Percentiles rank a stretch among this genome's conserved stretches.
Evolutionary conservation across 768 basidiomycete species (phyloP).

Genomic region (Rhizopogon sp.): DNA sequence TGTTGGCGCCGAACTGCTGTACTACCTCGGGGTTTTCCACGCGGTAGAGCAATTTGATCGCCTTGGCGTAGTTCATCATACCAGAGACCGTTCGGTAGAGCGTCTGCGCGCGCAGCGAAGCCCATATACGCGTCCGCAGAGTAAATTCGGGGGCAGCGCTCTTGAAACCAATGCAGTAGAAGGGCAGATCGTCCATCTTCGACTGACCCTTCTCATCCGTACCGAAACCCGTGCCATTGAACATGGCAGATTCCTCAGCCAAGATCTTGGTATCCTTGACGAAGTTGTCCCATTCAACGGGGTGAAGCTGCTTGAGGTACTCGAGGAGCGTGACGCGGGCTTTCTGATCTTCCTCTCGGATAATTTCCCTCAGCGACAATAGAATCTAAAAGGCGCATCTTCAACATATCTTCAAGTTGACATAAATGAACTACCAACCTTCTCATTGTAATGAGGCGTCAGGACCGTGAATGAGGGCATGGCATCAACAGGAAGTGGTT

Average conservation of each 20-base stretch:
- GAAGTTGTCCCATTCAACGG: constrained; percentile 99
- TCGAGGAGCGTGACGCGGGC: constrained; percentile 95
- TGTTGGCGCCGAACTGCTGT: constrained; percentile 95
- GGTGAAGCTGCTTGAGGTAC: constrained; percentile 97
- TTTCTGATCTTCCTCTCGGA: constrained; percentile 96
- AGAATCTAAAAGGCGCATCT: constrained; percentile 57
- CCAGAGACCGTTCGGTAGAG: constrained; percentile 98
- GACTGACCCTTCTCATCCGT: constrained; percentile 79
- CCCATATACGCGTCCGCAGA: constrained; percentile 98
- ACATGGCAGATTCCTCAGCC: constrained; percentile 90
- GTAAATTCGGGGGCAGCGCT: constrained; percentile 98
- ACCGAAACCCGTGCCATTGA: constrained; percentile 70
- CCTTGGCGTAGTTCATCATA: constrained; percentile 99
- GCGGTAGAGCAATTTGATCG: constrained; percentile 98
- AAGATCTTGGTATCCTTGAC: constrained; percentile 99
- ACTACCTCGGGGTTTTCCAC: constrained; percentile 99
- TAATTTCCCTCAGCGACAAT: constrained; percentile 94
- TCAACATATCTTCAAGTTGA: background rate
- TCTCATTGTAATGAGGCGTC: constrained; percentile 98
- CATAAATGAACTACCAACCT: constrained; percentile 42
- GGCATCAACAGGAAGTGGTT: constrained; percentile 93
- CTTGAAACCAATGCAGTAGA: constrained; percentile 99
- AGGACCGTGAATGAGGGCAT: constrained; percentile 99
- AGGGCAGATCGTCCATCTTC: constrained; percentile 90
- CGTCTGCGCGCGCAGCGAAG: constrained; percentile 96